These are phyloP conservation scores for Vigna reflexopilosa DNA, from an alignment of 306 rosid genomes.

Conservation along the genomic window DNA sequence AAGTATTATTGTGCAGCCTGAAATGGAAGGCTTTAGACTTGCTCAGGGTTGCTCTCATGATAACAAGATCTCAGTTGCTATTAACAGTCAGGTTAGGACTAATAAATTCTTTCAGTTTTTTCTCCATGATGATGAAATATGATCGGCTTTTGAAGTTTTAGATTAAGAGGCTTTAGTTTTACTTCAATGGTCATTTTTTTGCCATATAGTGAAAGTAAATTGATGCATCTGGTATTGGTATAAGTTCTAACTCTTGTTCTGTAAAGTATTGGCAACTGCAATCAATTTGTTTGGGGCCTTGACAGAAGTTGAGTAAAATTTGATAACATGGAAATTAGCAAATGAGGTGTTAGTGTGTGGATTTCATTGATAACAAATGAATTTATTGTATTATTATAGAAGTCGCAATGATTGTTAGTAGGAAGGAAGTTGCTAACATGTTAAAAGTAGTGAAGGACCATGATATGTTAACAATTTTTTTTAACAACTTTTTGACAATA, in stretches of 20 bases:
- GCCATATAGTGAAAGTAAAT: background rate
- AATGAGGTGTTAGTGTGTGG: constrained; percentile 2
- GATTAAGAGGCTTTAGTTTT: constrained; percentile 21
- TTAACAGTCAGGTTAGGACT: constrained; percentile 64
- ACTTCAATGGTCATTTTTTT: background rate
- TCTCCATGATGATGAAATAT: constrained; percentile 13
- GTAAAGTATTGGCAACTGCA: background rate
- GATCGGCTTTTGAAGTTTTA: background rate
- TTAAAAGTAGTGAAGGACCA: too few relatives aligned
- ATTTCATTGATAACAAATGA: background rate
- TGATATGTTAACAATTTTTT: too few relatives aligned
- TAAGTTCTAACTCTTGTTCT: background rate
- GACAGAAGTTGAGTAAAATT: background rate
- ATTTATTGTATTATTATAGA: background rate
- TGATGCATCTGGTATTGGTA: background rate
- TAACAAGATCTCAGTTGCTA: constrained; percentile 42
- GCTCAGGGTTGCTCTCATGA: constrained; percentile 52
- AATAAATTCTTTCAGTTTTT: constrained; percentile 12
- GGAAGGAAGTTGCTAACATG: background rate
- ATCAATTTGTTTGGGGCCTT: constrained; percentile 18
- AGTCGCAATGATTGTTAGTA: background rate
- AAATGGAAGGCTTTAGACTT: constrained; percentile 46
- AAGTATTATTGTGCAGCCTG: constrained; percentile 41
- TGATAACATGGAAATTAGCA: background rate
- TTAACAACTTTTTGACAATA: too few relatives aligned